phyloP scores from a whole-genome alignment of 73 alveolate genomes.

The Paramecium octaurelia region DNA sequence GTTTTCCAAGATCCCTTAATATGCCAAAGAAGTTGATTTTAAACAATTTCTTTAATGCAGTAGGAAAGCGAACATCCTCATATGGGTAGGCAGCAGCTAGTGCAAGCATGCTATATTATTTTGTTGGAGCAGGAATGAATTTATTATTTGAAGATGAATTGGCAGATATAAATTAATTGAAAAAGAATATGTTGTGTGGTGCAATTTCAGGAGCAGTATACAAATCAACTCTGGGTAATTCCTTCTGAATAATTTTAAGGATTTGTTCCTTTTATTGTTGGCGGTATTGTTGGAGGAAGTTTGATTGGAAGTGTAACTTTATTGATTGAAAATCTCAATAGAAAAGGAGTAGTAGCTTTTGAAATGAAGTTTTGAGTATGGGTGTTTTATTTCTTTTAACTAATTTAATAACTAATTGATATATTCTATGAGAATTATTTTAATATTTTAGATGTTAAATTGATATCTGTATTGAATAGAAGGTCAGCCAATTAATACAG shows the following conservation, averaged over 20 bases:
- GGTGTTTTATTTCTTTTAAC: background rate
- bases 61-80: constrained; percentile 52
- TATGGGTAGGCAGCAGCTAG: constrained; percentile 60
- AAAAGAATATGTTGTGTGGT: constrained; percentile 38
- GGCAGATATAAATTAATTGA: background rate
- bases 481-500: background rate
- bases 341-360: background rate
- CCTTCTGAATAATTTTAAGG: background rate
- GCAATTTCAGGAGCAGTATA: constrained; percentile 48
- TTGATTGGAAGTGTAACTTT: constrained; percentile 45
- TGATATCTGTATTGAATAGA: background rate
- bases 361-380: background rate
- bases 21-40: constrained; percentile 54
- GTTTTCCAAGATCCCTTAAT: constrained; percentile 39
- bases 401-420: background rate
- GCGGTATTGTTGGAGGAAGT: constrained; percentile 13
- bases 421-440: background rate
- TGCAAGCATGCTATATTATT: constrained; percentile 54
- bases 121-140: constrained; percentile 52
- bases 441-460: background rate
- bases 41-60: constrained; percentile 56
- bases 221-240: constrained; percentile 32
- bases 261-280: constrained; percentile 28
- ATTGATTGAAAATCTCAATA: background rate
- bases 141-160: constrained; percentile 57